Evolutionary conservation across 2,329 filamentous ascomycete genomes (phyloP), one percentile per base, ranked within the genome.

Genomic region (Exophiala dermatitidis): DNA sequence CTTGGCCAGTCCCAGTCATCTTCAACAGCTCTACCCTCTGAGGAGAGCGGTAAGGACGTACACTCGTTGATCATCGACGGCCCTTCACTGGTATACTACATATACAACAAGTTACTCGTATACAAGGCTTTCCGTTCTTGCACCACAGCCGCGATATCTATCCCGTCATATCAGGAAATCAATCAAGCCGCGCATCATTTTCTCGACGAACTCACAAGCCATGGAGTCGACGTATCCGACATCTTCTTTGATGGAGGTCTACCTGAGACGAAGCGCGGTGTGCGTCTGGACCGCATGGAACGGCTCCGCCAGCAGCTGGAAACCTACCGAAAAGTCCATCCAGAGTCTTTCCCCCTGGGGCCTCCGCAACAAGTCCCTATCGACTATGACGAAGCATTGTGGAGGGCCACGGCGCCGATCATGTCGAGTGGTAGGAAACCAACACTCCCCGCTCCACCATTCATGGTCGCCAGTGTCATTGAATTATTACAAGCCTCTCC

Each of bases 211-310:
- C 69, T 94, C 10, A 72, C 74, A 46, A 63, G 63, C 2, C 74
- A 76, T 53, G 75, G 78, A 49, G 76, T 86, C 46, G 70, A 47
- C 41, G 33, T 47, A 7, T 32, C 60, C 87, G 83, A 60, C 77
- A 44, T 96, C 49, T 90, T 85, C 66, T 96, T 97, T 63, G 91
- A 97, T 67, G 90, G 90, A 9, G 84, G 81, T 52, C 75, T 97
- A 1, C 91, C 91, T 0, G 54, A 67, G 0, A 68, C 74, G 3
- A 95, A 95, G 66, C 75, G 77, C 33, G 66, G 71, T 0, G 80
- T 82, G 4, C 79, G 89, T 3, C 70, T 83, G 47, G 68, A 77
- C 6, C 77, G 89, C 33, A 73, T 86, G 34, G 72, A 81, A 46
- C 76, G 73, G 19, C 79, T 75, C 26, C 79, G 85, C 5, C 69